phyloP scores from a whole-genome alignment of 306 rosid species.

The Glycine tomentella region DNA sequence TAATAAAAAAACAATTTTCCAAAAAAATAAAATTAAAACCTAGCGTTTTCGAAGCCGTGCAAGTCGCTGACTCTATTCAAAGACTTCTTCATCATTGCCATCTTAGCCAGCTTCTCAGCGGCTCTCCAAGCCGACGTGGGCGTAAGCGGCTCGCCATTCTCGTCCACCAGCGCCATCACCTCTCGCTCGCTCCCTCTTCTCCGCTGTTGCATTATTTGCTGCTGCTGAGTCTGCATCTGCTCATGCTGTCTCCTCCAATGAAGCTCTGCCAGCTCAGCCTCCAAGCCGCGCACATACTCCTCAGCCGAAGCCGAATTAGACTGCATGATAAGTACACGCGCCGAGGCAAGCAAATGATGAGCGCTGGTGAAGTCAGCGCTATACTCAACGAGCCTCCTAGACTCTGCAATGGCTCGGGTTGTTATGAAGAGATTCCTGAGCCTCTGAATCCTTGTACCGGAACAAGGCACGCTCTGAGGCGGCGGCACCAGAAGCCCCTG shows the following conservation, averaged over 20 bases:
- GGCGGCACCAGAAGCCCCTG: conserved; percentile 65
- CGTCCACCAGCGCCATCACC: conserved; percentile 51
- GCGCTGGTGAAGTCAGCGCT: conserved; percentile 63
- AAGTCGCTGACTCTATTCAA: conserved; percentile 77
- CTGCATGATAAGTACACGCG: conserved; percentile 68
- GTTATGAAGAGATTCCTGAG: conserved; percentile 65
- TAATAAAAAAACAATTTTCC: background rate
- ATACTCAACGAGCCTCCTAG: conserved; percentile 61
- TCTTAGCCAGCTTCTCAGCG: conserved; percentile 84
- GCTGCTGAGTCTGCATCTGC: conserved; percentile 47
- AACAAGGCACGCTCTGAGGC: conserved; percentile 45
- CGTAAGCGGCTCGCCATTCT: conserved; percentile 82
- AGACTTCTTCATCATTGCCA: conserved; percentile 79
- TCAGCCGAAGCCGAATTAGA: conserved; percentile 51
- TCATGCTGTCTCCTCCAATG: conserved; percentile 68
- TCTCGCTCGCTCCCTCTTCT: conserved; percentile 57
- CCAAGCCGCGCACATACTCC: conserved; percentile 62
- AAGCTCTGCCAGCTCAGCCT: conserved; percentile 76
- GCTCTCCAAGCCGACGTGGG: conserved; percentile 90
- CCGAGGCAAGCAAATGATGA: conserved; percentile 72
- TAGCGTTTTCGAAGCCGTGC: conserved; percentile 93
- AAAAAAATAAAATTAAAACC: conserved; percentile 57
- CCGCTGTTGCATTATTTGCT: conserved; percentile 48
- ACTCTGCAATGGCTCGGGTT: conserved; percentile 81
- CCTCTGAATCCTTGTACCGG: conserved; percentile 52